Conservation (phyloP, 441 rosid species). For the Erodium texanum region DNA sequence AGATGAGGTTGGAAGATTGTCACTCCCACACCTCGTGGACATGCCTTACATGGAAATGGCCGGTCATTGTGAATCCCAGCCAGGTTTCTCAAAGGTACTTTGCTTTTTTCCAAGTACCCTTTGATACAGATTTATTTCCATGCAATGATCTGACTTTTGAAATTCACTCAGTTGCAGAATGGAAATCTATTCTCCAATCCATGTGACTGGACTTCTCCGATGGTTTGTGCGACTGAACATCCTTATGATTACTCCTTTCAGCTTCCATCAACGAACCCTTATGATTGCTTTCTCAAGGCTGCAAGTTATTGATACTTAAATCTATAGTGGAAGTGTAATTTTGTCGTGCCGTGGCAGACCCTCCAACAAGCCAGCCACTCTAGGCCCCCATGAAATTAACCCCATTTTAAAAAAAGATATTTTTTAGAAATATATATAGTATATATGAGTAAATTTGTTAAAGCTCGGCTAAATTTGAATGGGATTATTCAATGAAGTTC, state of each 20-base stretch:
- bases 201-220: slow-evolving; percentile 10
- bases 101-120: not conserved
- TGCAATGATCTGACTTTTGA: slow-evolving; percentile 2
- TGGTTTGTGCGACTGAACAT: slow-evolving; percentile 39
- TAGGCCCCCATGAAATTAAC: too few relatives aligned
- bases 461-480: too few relatives aligned
- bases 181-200: slow-evolving; percentile 49
- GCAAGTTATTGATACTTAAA: slow-evolving; percentile 43
- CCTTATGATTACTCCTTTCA: slow-evolving; percentile 44
- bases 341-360: too few relatives aligned
- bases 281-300: slow-evolving; percentile 60
- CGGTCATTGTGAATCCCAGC: slow-evolving; percentile 58
- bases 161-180: slow-evolving; percentile 25
- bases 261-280: slow-evolving; percentile 68
- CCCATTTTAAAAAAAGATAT: too few relatives aligned
- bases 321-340: too few relatives aligned
- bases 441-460: too few relatives aligned
- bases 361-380: too few relatives aligned
- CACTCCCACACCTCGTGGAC: slow-evolving; percentile 51
- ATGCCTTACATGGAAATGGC: slow-evolving; percentile 77
- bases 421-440: too few relatives aligned
- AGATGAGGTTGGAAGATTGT: slow-evolving; percentile 58
- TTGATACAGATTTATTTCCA: not conserved
- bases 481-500: too few relatives aligned
- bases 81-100: slow-evolving; percentile 21